Evolutionary conservation across 2,329 filamentous ascomycete genomes (phyloP).

Genomic region (Dendrostoma leiphaemia): DNA sequence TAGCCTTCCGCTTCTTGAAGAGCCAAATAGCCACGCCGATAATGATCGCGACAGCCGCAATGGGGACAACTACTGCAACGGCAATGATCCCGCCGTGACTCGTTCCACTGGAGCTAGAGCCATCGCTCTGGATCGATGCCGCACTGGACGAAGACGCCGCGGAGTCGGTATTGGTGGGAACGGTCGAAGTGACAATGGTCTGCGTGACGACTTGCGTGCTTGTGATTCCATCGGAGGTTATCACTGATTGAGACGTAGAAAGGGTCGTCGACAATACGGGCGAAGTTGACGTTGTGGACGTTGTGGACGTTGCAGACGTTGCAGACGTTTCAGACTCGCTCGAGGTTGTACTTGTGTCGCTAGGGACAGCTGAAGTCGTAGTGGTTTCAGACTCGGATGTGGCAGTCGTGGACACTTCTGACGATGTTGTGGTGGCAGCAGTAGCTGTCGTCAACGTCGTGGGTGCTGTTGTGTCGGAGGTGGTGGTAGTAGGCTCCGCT

Average conservation of each 20-base stretch:
- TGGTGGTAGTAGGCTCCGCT: slow-evolving; percentile 7
- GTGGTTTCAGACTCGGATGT: neutral
- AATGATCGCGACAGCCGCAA: slow-evolving; percentile 80
- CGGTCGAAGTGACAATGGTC: slow-evolving; percentile 19
- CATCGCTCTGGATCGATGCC: slow-evolving; percentile 23
- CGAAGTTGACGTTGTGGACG: neutral
- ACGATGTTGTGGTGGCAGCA: neutral
- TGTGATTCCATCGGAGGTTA: slow-evolving; percentile 3
- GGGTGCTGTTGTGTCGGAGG: neutral
- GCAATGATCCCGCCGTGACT: slow-evolving; percentile 72
- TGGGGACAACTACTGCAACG: slow-evolving; percentile 90
- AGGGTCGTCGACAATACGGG: slow-evolving; percentile 3
- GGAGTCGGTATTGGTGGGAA: neutral
- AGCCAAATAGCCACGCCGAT: slow-evolving; percentile 75
- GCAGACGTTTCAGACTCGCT: too few species aligned
- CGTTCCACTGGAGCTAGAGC: slow-evolving; percentile 43
- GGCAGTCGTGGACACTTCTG: slow-evolving; percentile 2
- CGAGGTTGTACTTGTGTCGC: neutral
- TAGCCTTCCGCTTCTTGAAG: slow-evolving; percentile 85
- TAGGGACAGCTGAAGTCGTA: neutral
- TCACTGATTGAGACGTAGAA: slow-evolving; percentile 5
- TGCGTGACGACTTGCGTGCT: slow-evolving; percentile 15
- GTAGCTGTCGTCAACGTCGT: neutral
- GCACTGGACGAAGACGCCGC: slow-evolving; percentile 6
- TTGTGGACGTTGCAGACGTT: slow-evolving; percentile 4